Evolutionary conservation across 805 yeast species (phyloP).

Genomic region (Kodamaea hsintzibuensis): DNA sequence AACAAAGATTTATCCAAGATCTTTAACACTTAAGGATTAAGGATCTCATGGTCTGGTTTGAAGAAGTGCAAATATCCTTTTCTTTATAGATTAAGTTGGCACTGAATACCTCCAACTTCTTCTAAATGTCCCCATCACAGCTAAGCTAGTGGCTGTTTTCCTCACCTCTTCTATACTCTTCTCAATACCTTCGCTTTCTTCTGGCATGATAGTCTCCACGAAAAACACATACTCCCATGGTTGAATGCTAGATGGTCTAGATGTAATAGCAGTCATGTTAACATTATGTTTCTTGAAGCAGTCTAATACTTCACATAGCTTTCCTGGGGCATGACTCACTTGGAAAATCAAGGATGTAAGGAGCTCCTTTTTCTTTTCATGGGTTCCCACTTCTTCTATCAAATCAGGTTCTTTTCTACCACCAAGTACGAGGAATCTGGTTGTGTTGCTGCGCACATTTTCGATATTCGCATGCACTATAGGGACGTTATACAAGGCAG

Average conservation of each 20-base stretch:
- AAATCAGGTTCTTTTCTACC: conserved; percentile 8
- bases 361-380: conserved; percentile 6
- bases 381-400: conserved; percentile 5
- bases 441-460: conserved; percentile 74
- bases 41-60: too few species aligned
- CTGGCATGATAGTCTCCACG: conserved; percentile 58
- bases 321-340: conserved; percentile 66
- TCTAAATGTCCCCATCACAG: conserved; percentile 60
- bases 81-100: not conserved
- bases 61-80: not conserved
- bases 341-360: conserved; percentile 67
- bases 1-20: too few species aligned
- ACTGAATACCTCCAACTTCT: conserved; percentile 28
- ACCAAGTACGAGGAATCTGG: conserved; percentile 77
- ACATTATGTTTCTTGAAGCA: conserved; percentile 56
- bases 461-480: conserved; percentile 60
- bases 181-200: conserved; percentile 22
- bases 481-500: conserved; percentile 57
- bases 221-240: conserved; percentile 86
- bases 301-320: conserved; percentile 64
- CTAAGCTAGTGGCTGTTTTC: conserved; percentile 48
- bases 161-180: conserved; percentile 45
- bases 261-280: conserved; percentile 69
- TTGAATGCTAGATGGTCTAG: conserved; percentile 68
- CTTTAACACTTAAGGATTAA: too few species aligned